phyloP scores from a whole-genome alignment of 176 grass and related monocot genomes.

The Coix lacrymajobi region DNA sequence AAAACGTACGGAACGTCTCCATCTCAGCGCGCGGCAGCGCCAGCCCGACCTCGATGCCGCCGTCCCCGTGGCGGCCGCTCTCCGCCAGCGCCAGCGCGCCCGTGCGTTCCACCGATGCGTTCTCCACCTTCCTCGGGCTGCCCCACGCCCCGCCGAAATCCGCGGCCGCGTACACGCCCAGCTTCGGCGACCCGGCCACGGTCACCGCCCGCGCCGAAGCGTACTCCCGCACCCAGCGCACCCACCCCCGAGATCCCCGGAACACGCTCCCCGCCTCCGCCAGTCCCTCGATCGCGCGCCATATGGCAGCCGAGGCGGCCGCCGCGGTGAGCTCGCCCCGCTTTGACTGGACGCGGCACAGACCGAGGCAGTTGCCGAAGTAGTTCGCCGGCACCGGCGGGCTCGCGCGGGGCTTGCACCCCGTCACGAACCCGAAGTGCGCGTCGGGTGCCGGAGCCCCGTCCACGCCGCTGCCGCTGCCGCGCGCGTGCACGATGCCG shows the following conservation, averaged over 20 bases:
- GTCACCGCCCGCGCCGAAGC: slow-evolving; percentile 56
- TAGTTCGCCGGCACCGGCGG: slow-evolving; percentile 48
- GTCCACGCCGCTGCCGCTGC: background rate
- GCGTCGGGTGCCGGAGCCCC: background rate
- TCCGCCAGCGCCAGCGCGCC: slow-evolving; percentile 62
- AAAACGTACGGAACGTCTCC: slow-evolving; percentile 46
- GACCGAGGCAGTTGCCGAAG: slow-evolving; percentile 78
- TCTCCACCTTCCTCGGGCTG: slow-evolving; percentile 59
- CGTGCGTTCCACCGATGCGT: slow-evolving; percentile 55
- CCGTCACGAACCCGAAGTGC: slow-evolving; percentile 59
- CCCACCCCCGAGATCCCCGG: slow-evolving; percentile 49
- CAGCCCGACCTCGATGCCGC: slow-evolving; percentile 77
- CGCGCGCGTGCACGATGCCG: slow-evolving; percentile 35
- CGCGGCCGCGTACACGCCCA: slow-evolving; percentile 48
- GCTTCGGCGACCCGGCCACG: slow-evolving; percentile 68
- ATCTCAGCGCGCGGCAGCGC: slow-evolving; percentile 59
- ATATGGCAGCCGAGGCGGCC: slow-evolving; percentile 37
- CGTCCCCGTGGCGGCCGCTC: slow-evolving; percentile 33
- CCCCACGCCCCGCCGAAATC: slow-evolving; percentile 50
- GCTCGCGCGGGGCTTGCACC: slow-evolving; percentile 45
- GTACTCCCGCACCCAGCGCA: slow-evolving; percentile 42
- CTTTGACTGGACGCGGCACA: slow-evolving; percentile 40
- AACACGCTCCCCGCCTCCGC: slow-evolving; percentile 34
- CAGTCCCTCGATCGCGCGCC: slow-evolving; percentile 48
- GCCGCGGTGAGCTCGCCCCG: slow-evolving; percentile 4